Base-by-base conservation (phyloP, 2,329 filamentous ascomycete species). In the Phialophora verrucosa region DNA sequence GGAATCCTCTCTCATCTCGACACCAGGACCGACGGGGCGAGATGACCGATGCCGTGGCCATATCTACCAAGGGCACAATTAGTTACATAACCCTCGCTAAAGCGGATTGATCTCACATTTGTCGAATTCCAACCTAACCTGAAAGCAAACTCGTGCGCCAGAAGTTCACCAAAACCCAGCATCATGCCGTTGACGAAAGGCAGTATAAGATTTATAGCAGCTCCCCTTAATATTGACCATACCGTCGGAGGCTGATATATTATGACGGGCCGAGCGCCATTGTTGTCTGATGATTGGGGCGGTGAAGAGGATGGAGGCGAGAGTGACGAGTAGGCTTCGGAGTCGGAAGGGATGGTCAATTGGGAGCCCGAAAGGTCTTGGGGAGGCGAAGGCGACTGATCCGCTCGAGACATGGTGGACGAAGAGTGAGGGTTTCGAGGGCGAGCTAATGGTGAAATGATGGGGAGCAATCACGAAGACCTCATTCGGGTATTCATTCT, bases 111-210 rank as follows among this genome's bases (percentile, higher is more conserved):
- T 44, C 69, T 63, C 84, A 97, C 95, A 88, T 95, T 96, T 67
- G 95, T 98, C 62, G 90, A 90, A 70, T 91, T 89, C 95, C 95
- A 99, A 67, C 95, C 95, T 73, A 98, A 82, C 74, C 94, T 84
- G 76, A 94, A 99, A 1, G 95, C 95, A 59, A 92, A 90, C 82
- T 99, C 95, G 76, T 99, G 95, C 62, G 95, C 95, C 78, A 99
- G 94, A 59, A 99, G 81, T 81, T 99, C 95, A 72, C 95, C 95
- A 75, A 99, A 97, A 1, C 95, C 95, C 75, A 99, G 81, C 95
- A 99, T 99, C 83, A 99, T 87, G 55, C 95, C 95, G 80, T 99
- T 99, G 75, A 99, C 88, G 75, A 99, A 99, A 0, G 95, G 95
- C 23, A 99, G 81, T 1, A 99, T 75, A n/a, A 99, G 83, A 78